Evolutionary conservation across 2,329 filamentous ascomycete species (phyloP), one percentile per base, ranked within the genome.

Genomic region (Cryphonectria parasitica): DNA sequence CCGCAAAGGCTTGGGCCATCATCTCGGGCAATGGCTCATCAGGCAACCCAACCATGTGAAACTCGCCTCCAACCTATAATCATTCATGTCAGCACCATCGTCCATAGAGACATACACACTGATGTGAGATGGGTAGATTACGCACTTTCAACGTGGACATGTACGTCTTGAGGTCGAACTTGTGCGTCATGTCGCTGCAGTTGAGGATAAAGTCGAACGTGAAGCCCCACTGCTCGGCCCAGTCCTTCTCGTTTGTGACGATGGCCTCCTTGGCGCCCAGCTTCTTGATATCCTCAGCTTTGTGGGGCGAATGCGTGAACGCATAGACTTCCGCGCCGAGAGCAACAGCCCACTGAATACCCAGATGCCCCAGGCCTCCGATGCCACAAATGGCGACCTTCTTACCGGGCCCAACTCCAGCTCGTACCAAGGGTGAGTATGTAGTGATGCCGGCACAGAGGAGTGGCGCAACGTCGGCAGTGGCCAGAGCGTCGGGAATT

Each of bases 401-500:
- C 79, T 92, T 92, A 5, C 92, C 92, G 0, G 90, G 90, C 0
- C 92, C 92, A 45, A 88, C 86, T 1, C 88, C 88, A 49, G 92
- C 89, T 39, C 90, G 86, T 65, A 86, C 86, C 22, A 96, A 80
- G 0, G 93, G 92, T 5, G 87, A 87, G 77, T 88, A 96, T 0
- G 91, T 87, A 0, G 93, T 96, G 67, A 95, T 85, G 1, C 93
- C 93, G 1, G 89, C 93, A 77, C 93, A 95, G 39, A 95, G 84
- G 83, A 96, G 89, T 0, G 92, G 92, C 1, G 92, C 87, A 0
- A 84, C 86, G 1, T 82, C 77, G 43, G 85, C 83, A 0, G 83
- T 83, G 10, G 82, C 78, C 13, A 89, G 79, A 0, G 77, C 78
- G n/a, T 88, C 86, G 0, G 87, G 87, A 52, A 89, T 87, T 73